Evolutionary conservation across 148 eudicot genomes (phyloP), one percentile per base, ranked within the genome.

Genomic region (Selenicereus undatus): DNA sequence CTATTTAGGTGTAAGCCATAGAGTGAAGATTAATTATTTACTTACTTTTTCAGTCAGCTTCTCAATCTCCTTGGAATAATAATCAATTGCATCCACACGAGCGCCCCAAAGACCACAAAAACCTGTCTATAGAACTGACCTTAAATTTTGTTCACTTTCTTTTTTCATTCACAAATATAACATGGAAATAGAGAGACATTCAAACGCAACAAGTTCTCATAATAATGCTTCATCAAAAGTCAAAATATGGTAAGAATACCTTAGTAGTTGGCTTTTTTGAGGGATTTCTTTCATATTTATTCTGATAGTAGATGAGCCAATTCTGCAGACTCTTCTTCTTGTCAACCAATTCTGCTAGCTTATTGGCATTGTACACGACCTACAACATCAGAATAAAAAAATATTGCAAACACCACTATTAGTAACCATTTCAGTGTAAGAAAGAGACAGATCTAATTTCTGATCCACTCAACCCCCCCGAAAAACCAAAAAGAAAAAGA

Each of bases 71-170:
- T 82, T 48, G 12, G 89, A 77, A 81, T 94, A 96, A 78, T 91
- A 89, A 48, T 91, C 94, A 78, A 96, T 92, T 43, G 99, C 95
- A 90, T 96, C 98, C 81, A 92, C 91, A 8, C 84, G 86, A 80
- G 83, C 50, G 16, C 99, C 99, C 92, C 97, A 96, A 78, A 96
- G 93, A 81, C 99, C 98, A 87, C 95, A 94, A 80, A 94, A 90
- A 83, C 98, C 99, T 96, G 98, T 88, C 99, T 96, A 86, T 86
- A 93, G 30, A 56, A 75, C 50, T 20, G 56, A 83, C 74, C 50
- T 80, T 66, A 81, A 20, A 80, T n/a, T 77, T 51, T 76, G 75
- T 78, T 78, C 42, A 45, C 5, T 36, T 75, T 36, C 51, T 16
- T 20, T 9, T 36, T 75, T 26, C 51, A 22, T 64, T 73, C 54